These are phyloP conservation scores for Agrocybe pediades DNA, from an alignment of 768 basidiomycete genomes.

Conservation along the genomic window DNA sequence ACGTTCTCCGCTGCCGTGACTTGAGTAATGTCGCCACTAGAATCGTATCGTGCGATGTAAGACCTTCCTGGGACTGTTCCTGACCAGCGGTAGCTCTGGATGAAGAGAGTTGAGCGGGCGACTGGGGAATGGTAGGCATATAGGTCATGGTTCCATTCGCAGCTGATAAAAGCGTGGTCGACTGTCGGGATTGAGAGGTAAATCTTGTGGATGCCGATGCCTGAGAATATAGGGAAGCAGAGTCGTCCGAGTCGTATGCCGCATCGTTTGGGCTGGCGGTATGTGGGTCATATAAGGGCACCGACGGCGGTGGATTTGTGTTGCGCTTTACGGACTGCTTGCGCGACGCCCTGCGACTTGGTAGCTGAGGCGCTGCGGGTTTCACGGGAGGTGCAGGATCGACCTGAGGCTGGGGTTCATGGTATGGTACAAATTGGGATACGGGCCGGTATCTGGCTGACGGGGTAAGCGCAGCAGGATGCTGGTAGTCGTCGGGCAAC, in stretches of 20 bases:
- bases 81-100: neutral
- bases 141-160: neutral
- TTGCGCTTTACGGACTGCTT: neutral
- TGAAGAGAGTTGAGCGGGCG: neutral
- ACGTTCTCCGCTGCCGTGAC: conserved; percentile 7
- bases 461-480: neutral
- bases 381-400: neutral
- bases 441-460: neutral
- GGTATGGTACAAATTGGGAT: neutral
- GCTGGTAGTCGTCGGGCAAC: neutral
- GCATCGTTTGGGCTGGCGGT: neutral
- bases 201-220: conserved; percentile 16
- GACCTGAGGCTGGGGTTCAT: neutral
- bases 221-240: conserved; percentile 22
- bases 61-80: neutral
- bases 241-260: conserved; percentile 15
- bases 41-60: conserved; percentile 1
- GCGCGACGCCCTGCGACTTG: neutral
- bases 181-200: neutral
- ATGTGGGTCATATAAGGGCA: neutral
- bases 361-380: neutral
- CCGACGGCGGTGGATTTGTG: neutral
- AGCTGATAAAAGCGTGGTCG: neutral
- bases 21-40: conserved; percentile 16
- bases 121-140: conserved; percentile 11